These are phyloP conservation scores for Passalora sequoiae DNA, from an alignment of 2,329 filamentous ascomycete species.

Conservation along the genomic window DNA sequence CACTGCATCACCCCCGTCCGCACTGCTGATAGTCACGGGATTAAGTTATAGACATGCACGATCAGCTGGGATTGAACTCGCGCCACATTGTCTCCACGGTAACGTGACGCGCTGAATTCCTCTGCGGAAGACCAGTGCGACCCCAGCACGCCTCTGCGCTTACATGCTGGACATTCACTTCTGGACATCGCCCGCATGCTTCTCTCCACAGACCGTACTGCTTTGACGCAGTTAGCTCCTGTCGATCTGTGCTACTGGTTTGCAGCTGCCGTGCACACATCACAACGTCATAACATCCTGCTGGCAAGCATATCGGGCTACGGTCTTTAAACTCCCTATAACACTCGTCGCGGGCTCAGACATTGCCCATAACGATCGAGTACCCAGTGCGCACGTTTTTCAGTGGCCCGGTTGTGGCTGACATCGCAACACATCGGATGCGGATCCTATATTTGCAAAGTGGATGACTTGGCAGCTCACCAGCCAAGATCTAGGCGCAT, in stretches of 20 bases:
- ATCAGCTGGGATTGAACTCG: too few species aligned
- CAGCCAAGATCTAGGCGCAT: slow-evolving; percentile 5
- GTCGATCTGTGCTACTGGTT: not conserved
- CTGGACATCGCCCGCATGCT: slow-evolving; percentile 4
- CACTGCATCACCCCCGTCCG: too few species aligned
- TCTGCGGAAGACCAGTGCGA: too few species aligned
- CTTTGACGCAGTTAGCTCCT: not conserved
- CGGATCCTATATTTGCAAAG: slow-evolving; percentile 1
- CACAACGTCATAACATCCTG: not conserved
- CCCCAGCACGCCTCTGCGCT: slow-evolving; percentile 1
- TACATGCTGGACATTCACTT: not conserved
- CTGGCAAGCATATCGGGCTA: not conserved
- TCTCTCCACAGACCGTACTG: not conserved
- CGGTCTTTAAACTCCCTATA: not conserved
- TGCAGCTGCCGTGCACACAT: not conserved
- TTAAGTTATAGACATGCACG: too few species aligned
- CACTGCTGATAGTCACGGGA: too few species aligned
- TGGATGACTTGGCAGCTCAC: slow-evolving; percentile 5
- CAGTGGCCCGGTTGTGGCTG: slow-evolving; percentile 1
- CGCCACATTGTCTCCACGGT: too few species aligned
- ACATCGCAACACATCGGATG: not conserved
- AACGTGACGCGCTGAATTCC: too few species aligned
- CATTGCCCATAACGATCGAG: not conserved
- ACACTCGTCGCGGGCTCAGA: not conserved
- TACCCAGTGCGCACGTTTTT: not conserved